Percentiles rank a stretch among this genome's conserved stretches.
These are phyloP conservation scores for Diplocarpon rosae DNA, from an alignment of 2,329 filamentous ascomycete species.

Conservation along the genomic window DNA sequence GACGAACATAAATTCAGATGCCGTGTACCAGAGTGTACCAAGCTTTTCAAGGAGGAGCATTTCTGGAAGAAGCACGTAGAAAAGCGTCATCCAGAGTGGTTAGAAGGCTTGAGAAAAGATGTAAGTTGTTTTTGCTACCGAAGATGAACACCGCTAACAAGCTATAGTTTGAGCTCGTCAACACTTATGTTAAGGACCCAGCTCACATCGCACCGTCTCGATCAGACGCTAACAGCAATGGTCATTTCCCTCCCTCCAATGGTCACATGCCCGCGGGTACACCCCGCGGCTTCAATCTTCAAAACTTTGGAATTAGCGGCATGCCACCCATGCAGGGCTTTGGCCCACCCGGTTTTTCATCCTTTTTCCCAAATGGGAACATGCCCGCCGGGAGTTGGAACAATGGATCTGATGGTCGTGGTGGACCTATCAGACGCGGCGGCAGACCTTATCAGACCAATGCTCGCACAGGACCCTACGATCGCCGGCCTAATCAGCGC, in stretches of 20 bases:
- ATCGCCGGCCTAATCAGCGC: conserved; percentile 48
- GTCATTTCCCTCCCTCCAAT: conserved; percentile 78
- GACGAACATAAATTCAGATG: conserved; percentile 96
- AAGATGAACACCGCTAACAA: conserved; percentile 26
- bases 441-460: conserved; percentile 51
- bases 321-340: conserved; percentile 50
- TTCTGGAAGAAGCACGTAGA: conserved; percentile 99
- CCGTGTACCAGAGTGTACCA: conserved; percentile 90
- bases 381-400: conserved; percentile 38
- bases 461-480: conserved; percentile 58
- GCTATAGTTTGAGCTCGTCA: conserved; percentile 71
- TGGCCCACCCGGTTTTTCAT: conserved; percentile 37
- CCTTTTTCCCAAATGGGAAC: conserved; percentile 41
- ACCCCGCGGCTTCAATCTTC: conserved; percentile 81
- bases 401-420: conserved; percentile 38
- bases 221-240: conserved; percentile 89
- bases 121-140: conserved; percentile 46
- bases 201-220: conserved; percentile 88
- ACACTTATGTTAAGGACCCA: conserved; percentile 88
- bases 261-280: conserved; percentile 71
- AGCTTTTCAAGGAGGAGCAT: conserved; percentile 91
- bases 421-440: conserved; percentile 57
- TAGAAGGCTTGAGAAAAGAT: conserved; percentile 68
- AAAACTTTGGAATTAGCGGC: conserved; percentile 53
- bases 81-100: conserved; percentile 87